These are phyloP conservation scores for Termitomyces sp. DNA, from an alignment of 768 basidiomycete genomes.

Conservation along the genomic window DNA sequence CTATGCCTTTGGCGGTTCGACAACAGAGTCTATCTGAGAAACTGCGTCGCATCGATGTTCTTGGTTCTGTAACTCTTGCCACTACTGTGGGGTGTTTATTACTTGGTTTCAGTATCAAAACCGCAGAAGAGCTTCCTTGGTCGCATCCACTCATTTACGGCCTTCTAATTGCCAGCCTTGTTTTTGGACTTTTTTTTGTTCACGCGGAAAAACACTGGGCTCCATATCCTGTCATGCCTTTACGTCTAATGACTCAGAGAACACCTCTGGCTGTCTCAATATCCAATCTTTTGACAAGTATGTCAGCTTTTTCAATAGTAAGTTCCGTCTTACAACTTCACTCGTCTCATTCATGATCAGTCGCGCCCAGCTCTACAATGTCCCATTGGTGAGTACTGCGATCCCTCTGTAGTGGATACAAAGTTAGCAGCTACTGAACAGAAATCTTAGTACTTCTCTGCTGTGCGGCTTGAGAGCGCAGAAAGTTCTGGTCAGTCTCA, in stretches of 20 bases:
- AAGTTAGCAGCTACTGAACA: constrained; percentile 7
- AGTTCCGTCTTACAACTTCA: constrained; percentile 19
- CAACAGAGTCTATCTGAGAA: constrained; percentile 59
- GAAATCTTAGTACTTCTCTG: constrained; percentile 72
- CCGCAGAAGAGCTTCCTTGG: constrained; percentile 78
- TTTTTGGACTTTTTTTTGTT: constrained; percentile 62
- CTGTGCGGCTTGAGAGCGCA: constrained; percentile 68
- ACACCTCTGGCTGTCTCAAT: constrained; percentile 82
- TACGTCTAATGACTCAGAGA: constrained; percentile 70
- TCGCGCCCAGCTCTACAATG: constrained; percentile 66
- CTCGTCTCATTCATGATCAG: constrained; percentile 19
- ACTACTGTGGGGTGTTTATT: constrained; percentile 66
- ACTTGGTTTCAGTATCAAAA: constrained; percentile 73
- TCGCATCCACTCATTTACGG: constrained; percentile 68
- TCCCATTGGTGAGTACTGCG: constrained; percentile 60
- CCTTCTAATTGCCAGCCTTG: constrained; percentile 53
- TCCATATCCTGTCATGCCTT: constrained; percentile 87
- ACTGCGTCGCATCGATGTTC: constrained; percentile 77
- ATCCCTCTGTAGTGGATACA: background rate
- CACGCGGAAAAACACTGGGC: constrained; percentile 77
- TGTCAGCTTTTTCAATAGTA: constrained; percentile 80
- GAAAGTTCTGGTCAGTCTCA: constrained; percentile 61
- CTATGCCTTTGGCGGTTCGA: constrained; percentile 63
- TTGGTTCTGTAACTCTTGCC: constrained; percentile 82
- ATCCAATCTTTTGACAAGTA: constrained; percentile 73